phyloP scores from a whole-genome alignment of 2,329 filamentous ascomycete genomes.

The Peltaster fructicola region DNA sequence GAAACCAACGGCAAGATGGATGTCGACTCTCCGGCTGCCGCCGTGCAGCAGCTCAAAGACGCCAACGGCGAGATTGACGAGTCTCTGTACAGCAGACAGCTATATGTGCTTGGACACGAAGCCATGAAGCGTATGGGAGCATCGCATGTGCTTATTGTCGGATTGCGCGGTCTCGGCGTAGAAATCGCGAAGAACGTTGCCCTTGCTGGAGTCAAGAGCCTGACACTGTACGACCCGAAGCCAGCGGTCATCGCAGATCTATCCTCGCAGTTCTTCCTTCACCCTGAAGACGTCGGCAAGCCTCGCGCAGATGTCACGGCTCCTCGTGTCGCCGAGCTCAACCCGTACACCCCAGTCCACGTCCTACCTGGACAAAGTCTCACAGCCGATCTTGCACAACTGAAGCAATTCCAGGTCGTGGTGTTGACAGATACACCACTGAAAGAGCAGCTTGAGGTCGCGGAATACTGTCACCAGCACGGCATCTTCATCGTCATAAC shows the following conservation, averaged over 20 bases:
- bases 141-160: slow-evolving; percentile 83
- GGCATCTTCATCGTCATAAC: slow-evolving; percentile 78
- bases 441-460: slow-evolving; percentile 63
- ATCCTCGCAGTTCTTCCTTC: slow-evolving; percentile 94
- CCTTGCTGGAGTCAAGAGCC: slow-evolving; percentile 90
- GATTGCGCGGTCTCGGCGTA: slow-evolving; percentile 83
- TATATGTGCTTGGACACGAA: slow-evolving; percentile 57
- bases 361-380: slow-evolving; percentile 51
- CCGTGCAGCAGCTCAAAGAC: slow-evolving; percentile 41
- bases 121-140: slow-evolving; percentile 98
- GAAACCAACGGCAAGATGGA: slow-evolving; percentile 38
- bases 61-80: slow-evolving; percentile 47
- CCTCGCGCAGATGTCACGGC: slow-evolving; percentile 73
- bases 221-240: slow-evolving; percentile 80
- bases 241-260: slow-evolving; percentile 74
- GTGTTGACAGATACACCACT: slow-evolving; percentile 76
- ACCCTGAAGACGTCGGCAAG: slow-evolving; percentile 74
- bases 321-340: slow-evolving; percentile 81
- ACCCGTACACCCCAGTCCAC: slow-evolving; percentile 83
- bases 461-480: slow-evolving; percentile 87
- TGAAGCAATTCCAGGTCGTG: slow-evolving; percentile 83
- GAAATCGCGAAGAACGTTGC: slow-evolving; percentile 99
- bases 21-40: slow-evolving; percentile 39
- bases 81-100: slow-evolving; percentile 49
- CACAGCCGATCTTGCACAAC: slow-evolving; percentile 56